phyloP scores from a whole-genome alignment of 345 rosid genomes.

The Excoecaria cochinchinensis region DNA sequence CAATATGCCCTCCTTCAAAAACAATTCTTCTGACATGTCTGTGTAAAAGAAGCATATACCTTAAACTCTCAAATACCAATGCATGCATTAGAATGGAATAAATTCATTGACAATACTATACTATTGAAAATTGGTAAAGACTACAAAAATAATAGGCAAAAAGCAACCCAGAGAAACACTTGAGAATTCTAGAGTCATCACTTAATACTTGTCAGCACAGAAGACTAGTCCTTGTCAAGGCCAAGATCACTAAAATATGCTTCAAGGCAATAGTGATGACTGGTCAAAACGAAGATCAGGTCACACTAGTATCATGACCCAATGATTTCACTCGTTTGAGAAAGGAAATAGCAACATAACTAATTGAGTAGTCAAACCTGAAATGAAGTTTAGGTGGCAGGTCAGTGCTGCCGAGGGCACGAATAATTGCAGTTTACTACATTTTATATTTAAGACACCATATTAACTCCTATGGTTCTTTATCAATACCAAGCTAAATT shows the following conservation, averaged over 20 bases:
- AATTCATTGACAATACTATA: neutral
- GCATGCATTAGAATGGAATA: constrained; percentile 6
- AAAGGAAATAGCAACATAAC: neutral
- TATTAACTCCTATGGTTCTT: neutral
- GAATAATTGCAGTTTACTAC: neutral
- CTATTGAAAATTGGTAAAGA: neutral
- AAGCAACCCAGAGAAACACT: neutral
- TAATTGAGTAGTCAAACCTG: neutral
- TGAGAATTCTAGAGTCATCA: neutral
- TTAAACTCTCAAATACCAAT: constrained; percentile 7
- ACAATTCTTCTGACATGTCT: constrained; percentile 66
- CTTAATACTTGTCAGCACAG: neutral
- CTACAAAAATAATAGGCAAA: neutral
- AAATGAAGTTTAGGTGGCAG: neutral
- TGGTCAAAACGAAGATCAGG: neutral
- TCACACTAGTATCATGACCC: neutral
- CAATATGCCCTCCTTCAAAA: constrained; percentile 87
- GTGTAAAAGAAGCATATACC: constrained; percentile 18
- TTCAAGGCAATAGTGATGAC: neutral
- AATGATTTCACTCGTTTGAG: neutral
- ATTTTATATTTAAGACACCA: neutral
- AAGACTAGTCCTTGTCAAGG: too few species aligned
- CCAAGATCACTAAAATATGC: neutral
- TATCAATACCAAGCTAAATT: neutral
- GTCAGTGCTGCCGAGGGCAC: neutral